Percentiles rank a stretch among this genome's conserved stretches.
These are phyloP conservation scores for Penstemon davidsonii DNA, from an alignment of 257 asterid genomes.

Conservation along the genomic window DNA sequence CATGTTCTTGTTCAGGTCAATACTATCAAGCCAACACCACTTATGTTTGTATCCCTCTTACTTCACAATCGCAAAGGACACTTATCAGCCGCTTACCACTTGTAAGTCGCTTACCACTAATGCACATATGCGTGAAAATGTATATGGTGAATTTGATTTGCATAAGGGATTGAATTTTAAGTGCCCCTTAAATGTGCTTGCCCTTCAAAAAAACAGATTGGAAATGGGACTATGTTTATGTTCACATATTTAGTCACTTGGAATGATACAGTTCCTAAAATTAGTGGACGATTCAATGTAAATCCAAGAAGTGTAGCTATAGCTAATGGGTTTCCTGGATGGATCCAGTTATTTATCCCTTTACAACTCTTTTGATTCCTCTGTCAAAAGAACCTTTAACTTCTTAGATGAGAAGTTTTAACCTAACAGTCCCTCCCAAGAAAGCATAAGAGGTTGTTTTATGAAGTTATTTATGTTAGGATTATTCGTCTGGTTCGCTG, in stretches of 20 bases:
- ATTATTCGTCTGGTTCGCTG: constrained; percentile 5
- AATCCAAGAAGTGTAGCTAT: constrained; percentile 33
- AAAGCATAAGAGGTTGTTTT: constrained; percentile 24
- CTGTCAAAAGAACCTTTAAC: constrained; percentile 39
- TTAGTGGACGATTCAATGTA: constrained; percentile 46
- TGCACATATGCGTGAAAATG: constrained; percentile 43
- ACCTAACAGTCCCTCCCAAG: constrained; percentile 3
- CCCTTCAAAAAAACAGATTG: constrained; percentile 49
- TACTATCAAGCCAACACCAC: constrained; percentile 64
- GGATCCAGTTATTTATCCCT: constrained; percentile 43
- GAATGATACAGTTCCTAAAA: constrained; percentile 34
- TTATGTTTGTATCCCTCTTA: constrained; percentile 36
- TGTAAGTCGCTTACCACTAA: constrained; percentile 46
- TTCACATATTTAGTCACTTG: constrained; percentile 47
- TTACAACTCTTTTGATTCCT: constrained; percentile 65
- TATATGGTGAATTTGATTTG: constrained; percentile 29
- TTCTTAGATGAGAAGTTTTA: constrained; percentile 29
- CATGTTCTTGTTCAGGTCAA: constrained; percentile 54
- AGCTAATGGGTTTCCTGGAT: constrained; percentile 52
- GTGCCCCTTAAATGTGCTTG: constrained; percentile 78
- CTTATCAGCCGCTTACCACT: constrained; percentile 26
- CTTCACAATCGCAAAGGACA: constrained; percentile 44
- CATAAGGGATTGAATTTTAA: constrained; percentile 35
- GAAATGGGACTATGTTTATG: constrained; percentile 45
- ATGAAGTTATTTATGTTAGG: constrained; percentile 38